Base-by-base conservation (phyloP, 192 early-diverging fungal genomes). In the Podila clonocystis region DNA sequence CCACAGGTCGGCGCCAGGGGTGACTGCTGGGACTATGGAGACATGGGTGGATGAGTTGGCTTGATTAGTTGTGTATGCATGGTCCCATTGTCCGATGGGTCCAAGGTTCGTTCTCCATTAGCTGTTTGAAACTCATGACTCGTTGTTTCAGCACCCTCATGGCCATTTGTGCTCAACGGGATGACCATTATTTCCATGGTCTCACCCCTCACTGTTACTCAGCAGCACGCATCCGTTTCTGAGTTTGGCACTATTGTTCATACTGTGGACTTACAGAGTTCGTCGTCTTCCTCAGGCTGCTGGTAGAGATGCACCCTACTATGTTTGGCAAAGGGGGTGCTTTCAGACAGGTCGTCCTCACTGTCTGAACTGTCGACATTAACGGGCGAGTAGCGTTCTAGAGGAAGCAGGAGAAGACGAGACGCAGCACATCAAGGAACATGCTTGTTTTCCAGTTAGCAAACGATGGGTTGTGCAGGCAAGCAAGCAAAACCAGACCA, bases 1-100 rank as follows among this genome's bases (percentile, higher is more conserved):
- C 83, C 83, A 84, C 9, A 79, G n/a, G 41, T 79, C 75, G 12
- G 77, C 77, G 41, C 70, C 70, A 11, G 77, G 77, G 15, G 62
- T 41, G 26, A 80, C 66, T 41, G 11, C 19, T 24, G 68, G 58
- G 7, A 70, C 58, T 62, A 19, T 9, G 17, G 45, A 3, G 15
- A 0, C 13, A 45, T 12, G 15, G 13, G 41, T 45, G 13, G 41
- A 45, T 15, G 41, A 45, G 41, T 12, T 45, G 41, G 12, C 2
- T 45, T 45, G 41, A 45, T 45, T 45, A 45, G 41, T 13, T 13
- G 28, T 26, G 41, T 8, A 65, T 28, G 24, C 45, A 28, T 63
- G 11, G 5, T 41, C 8, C 2, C 41, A 45, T 45, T 45, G 41
- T 17, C 15, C 13, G 41, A 45, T 45, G 41, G 3, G 41, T 45